Conservation (phyloP, 768 basidiomycete species). For the Podaxis sp. region DNA sequence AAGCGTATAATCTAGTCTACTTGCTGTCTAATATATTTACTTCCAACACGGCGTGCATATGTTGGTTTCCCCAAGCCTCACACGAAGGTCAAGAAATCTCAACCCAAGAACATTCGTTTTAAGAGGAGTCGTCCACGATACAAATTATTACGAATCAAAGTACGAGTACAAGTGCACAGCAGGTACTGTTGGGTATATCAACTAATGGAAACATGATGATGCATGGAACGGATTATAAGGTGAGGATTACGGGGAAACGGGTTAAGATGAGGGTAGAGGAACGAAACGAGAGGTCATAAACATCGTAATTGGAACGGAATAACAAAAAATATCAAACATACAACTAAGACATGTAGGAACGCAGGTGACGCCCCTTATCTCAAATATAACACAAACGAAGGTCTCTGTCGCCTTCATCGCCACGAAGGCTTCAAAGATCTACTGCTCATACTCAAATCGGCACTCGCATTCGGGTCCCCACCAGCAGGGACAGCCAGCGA, state of each 20-base stretch:
- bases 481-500: constrained; percentile 33
- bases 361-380: not conserved
- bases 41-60: not conserved
- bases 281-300: constrained; percentile 19
- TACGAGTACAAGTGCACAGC: constrained; percentile 12
- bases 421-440: constrained; percentile 52
- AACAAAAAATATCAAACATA: constrained; percentile 17
- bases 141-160: not conserved
- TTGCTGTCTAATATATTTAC: constrained; percentile 19
- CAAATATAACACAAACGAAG: not conserved
- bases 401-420: constrained; percentile 41
- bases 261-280: constrained; percentile 13
- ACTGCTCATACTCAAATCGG: constrained; percentile 46
- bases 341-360: not conserved
- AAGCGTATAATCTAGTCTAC: constrained; percentile 74
- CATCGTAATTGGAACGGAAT: constrained; percentile 15
- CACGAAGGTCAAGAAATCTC: not conserved
- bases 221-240: constrained; percentile 4
- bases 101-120: not conserved
- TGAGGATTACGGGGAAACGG: constrained; percentile 16
- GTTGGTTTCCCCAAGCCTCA: not conserved
- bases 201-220: constrained; percentile 6
- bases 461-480: constrained; percentile 46
- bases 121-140: not conserved
- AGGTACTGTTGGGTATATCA: constrained; percentile 22